Evolutionary conservation across 371 early-diverging fungal genomes (phyloP).

Genomic region (Mortierella sp.): DNA sequence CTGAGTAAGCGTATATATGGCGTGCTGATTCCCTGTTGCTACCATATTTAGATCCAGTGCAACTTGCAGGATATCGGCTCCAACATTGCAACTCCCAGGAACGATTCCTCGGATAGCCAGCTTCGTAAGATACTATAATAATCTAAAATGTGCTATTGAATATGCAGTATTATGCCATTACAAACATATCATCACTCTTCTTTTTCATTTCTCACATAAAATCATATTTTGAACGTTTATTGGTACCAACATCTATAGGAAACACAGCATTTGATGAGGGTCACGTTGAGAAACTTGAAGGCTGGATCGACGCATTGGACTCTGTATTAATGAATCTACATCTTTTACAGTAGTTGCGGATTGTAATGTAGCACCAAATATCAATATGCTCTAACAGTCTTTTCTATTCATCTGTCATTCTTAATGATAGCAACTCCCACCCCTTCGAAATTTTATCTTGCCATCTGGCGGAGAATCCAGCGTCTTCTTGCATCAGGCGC

Average conservation of each 20-base stretch:
- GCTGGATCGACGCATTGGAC: constrained; percentile 89
- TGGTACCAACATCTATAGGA: constrained; percentile 58
- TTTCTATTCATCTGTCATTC: not conserved
- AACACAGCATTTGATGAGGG: constrained; percentile 83
- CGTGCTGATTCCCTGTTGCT: too few relatives aligned
- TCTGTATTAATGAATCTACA: constrained; percentile 32
- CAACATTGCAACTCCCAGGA: constrained; percentile 92
- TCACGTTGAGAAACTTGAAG: constrained; percentile 76
- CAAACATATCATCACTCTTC: too few relatives aligned
- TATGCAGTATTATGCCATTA: too few relatives aligned
- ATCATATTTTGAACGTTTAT: too few relatives aligned
- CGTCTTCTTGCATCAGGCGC: constrained; percentile 63
- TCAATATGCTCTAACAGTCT: not conserved
- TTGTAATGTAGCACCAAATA: not conserved
- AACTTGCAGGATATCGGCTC: constrained; percentile 90
- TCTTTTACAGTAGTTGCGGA: not conserved
- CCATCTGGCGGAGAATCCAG: constrained; percentile 75
- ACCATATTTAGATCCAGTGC: constrained; percentile 80
- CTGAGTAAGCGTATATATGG: not conserved
- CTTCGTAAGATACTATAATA: constrained; percentile 62
- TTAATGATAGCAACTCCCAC: constrained; percentile 68
- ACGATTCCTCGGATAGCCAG: constrained; percentile 64
- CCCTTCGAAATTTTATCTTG: constrained; percentile 87
- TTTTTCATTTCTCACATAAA: too few relatives aligned
- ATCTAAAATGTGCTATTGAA: too few relatives aligned